Evolutionary conservation across 73 alveolate species (phyloP), one percentile per base, ranked within the genome.

Genomic region (Uronychia setigera): DNA sequence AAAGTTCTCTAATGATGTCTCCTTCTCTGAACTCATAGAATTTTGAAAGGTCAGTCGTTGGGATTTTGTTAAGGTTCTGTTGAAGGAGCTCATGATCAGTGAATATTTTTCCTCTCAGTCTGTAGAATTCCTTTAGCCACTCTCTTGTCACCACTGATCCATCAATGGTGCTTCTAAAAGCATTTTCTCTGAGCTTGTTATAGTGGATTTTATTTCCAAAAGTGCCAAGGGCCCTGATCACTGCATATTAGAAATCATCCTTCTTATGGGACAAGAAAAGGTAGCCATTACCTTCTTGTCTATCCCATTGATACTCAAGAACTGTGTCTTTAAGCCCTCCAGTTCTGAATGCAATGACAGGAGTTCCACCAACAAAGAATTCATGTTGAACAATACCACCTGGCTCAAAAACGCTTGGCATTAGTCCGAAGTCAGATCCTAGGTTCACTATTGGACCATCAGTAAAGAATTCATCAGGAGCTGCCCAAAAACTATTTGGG

Each of bases 371-470:
- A 30, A 98, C 96, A 83, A 98, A 98, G 97, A 98, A 98, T 88
- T 98, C 99, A 87, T 98, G 99, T 83, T 98, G 96, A 1, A 98
- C 99, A 32, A 98, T 98, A 79, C 99, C 99, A 74, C 99, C 99
- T 27, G 99, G 99, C 85, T 98, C 99, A 82, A 98, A 98, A 74
- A 92, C 79, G 1, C 98, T 90, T 58, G 99, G 99, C 99, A 98
- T 98, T 76, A 98, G 84, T 31, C 99, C 99, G 88, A 92, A 98
- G 87, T 98, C 99, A 80, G 98, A 83, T 0, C 99, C 99, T 33
- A 97, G 91, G 88, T 97, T 96, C 29, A 98, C 96, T 57, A 94
- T 80, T 19, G 99, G 96, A 13, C 99, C 99, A 83, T 97, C 99
- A 28, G 95, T 92, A 85, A 98, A 98, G 97, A 97, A 98, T 80